Conservation (phyloP, 345 rosid species). For the Microthlaspi erraticum region DNA sequence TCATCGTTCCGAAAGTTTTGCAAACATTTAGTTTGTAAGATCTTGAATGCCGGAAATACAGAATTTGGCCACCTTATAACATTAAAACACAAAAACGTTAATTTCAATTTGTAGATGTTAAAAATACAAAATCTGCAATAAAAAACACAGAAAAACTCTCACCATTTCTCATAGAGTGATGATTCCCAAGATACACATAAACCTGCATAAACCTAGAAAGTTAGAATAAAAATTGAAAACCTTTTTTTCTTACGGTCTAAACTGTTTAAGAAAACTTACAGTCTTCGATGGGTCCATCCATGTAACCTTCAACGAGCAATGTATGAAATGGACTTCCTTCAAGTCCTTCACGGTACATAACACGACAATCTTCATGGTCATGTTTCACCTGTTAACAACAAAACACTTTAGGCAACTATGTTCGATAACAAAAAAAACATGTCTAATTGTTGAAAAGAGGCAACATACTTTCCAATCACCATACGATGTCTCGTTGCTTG, state of each 20-base stretch:
- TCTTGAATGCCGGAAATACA: constrained; percentile 69
- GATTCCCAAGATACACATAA: constrained; percentile 88
- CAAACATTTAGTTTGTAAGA: constrained; percentile 57
- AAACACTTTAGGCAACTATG: constrained; percentile 26
- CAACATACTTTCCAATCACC: constrained; percentile 86
- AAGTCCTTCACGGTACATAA: constrained; percentile 94
- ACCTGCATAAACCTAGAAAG: constrained; percentile 55
- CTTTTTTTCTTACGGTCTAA: neutral
- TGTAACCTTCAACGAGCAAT: constrained; percentile 91
- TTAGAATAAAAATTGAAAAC: constrained; percentile 21
- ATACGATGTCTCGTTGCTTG: constrained; percentile 50
- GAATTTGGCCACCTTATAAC: constrained; percentile 87
- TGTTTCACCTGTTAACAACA: constrained; percentile 65
- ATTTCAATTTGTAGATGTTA: neutral
- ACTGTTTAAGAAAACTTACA: constrained; percentile 59
- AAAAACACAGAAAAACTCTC: constrained; percentile 28
- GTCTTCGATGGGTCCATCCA: constrained; percentile 81
- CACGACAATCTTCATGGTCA: constrained; percentile 78
- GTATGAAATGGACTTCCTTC: constrained; percentile 81
- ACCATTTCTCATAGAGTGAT: constrained; percentile 78
- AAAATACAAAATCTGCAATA: neutral
- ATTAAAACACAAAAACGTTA: neutral
- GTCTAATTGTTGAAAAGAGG: neutral
- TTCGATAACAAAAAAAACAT: neutral
- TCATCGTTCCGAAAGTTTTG: constrained; percentile 68